Evolutionary conservation across 495 filamentous ascomycete species (phyloP).

Genomic region (Penicillium cosmopolitanum): DNA sequence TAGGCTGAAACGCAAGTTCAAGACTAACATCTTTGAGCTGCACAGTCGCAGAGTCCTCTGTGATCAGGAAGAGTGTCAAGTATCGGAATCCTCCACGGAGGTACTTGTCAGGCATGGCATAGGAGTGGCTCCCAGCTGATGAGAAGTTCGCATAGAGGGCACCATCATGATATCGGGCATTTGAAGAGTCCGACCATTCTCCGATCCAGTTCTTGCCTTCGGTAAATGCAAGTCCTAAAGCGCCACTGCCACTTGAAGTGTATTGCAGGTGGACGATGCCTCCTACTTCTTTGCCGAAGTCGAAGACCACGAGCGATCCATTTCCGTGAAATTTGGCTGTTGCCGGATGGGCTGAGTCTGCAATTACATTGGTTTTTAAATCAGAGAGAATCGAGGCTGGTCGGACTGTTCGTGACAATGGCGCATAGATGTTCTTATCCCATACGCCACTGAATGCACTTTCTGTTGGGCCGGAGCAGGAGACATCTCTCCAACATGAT

Average conservation of each 20-base stretch:
- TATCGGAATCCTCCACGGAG: conserved; percentile 66
- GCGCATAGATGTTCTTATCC: conserved; percentile 64
- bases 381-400: conserved; percentile 51
- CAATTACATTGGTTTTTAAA: conserved; percentile 33
- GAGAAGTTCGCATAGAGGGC: conserved; percentile 57
- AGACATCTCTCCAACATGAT: conserved; percentile 59
- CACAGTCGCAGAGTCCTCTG: conserved; percentile 36
- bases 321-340: conserved; percentile 43
- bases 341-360: conserved; percentile 30
- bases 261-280: conserved; percentile 57
- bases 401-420: conserved; percentile 54
- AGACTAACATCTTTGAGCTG: conserved; percentile 47
- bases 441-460: conserved; percentile 62
- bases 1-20: conserved; percentile 62
- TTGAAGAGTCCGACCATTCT: conserved; percentile 61
- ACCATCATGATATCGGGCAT: conserved; percentile 57
- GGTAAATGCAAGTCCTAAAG: conserved; percentile 62
- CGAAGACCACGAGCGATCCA: conserved; percentile 55
- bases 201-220: conserved; percentile 68
- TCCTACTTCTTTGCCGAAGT: conserved; percentile 63
- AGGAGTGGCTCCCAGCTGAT: conserved; percentile 42
- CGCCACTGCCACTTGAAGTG: conserved; percentile 45
- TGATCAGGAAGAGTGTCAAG: conserved; percentile 56
- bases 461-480: conserved; percentile 55
- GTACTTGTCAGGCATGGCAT: conserved; percentile 56